Conservation (phyloP, 352 stramenopile genomes). For the Hyaloperonospora brassicae region DNA sequence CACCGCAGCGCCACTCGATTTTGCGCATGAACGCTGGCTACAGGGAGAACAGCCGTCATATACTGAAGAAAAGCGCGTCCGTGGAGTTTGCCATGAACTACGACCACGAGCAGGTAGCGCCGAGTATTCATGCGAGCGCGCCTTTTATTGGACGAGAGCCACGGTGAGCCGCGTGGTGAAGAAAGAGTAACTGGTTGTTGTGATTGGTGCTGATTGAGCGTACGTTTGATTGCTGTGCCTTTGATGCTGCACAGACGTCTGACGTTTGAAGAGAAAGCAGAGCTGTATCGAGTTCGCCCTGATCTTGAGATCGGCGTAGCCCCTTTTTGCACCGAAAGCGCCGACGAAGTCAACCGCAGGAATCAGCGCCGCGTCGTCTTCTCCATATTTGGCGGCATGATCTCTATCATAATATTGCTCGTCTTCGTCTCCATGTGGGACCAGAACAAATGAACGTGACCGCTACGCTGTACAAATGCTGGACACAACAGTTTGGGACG, state of each 20-base stretch:
- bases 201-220: neutral
- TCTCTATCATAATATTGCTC: constrained; percentile 59
- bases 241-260: constrained; percentile 33
- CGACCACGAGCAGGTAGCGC: constrained; percentile 24
- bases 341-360: constrained; percentile 41
- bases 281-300: constrained; percentile 72
- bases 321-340: constrained; percentile 53
- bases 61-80: constrained; percentile 53
- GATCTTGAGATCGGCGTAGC: constrained; percentile 66
- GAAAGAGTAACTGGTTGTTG: neutral
- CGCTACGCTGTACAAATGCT: neutral
- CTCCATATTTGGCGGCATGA: constrained; percentile 61
- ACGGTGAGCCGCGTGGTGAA: constrained; percentile 25
- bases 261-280: constrained; percentile 72
- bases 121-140: constrained; percentile 31
- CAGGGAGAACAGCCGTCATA: constrained; percentile 11
- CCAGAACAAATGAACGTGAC: constrained; percentile 22
- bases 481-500: neutral
- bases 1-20: constrained; percentile 45
- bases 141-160: constrained; percentile 40
- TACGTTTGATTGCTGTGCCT: neutral
- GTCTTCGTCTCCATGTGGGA: constrained; percentile 60
- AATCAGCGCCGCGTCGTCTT: constrained; percentile 67
- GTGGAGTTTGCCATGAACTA: constrained; percentile 65
- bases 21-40: constrained; percentile 49